Evolutionary conservation across 2,329 filamentous ascomycete genomes (phyloP).

Genomic region (Ophiostoma piceae): DNA sequence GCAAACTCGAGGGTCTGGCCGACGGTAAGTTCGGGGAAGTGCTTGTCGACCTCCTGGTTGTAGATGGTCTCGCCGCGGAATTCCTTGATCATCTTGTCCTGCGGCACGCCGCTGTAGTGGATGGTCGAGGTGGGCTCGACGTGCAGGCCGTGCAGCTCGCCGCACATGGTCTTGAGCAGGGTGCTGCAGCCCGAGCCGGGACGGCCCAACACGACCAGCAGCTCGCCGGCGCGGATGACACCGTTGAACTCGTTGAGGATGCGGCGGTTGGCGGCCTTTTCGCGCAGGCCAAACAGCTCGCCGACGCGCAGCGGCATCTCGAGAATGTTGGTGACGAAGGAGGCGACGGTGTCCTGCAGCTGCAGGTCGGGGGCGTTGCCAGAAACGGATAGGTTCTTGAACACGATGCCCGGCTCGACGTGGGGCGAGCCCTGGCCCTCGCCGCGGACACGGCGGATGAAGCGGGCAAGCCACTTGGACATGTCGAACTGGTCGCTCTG

Average conservation of each 20-base stretch:
- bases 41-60: constrained; percentile 64
- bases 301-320: constrained; percentile 41
- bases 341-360: constrained; percentile 62
- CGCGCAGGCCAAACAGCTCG: constrained; percentile 46
- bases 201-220: constrained; percentile 53
- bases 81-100: constrained; percentile 50
- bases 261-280: constrained; percentile 59
- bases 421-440: constrained; percentile 46
- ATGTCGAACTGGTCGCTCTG: constrained; percentile 41
- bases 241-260: constrained; percentile 60
- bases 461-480: constrained; percentile 52
- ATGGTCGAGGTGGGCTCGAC: constrained; percentile 48
- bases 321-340: constrained; percentile 52
- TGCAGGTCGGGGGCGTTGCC: constrained; percentile 63
- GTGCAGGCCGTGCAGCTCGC: constrained; percentile 54
- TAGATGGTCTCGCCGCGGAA: constrained; percentile 66
- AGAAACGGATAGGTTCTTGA: constrained; percentile 62
- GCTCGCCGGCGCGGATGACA: constrained; percentile 49
- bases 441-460: constrained; percentile 48
- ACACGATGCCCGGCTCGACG: constrained; percentile 60
- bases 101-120: constrained; percentile 59
- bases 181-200: constrained; percentile 57
- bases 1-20: constrained; percentile 64
- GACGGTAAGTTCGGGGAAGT: constrained; percentile 65
- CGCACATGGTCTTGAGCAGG: constrained; percentile 53